A percentile compares a stretch with the other conserved stretches of the same genome.
Conservation (phyloP, 2,329 filamentous ascomycete genomes). For the Seiridium unicorne region DNA sequence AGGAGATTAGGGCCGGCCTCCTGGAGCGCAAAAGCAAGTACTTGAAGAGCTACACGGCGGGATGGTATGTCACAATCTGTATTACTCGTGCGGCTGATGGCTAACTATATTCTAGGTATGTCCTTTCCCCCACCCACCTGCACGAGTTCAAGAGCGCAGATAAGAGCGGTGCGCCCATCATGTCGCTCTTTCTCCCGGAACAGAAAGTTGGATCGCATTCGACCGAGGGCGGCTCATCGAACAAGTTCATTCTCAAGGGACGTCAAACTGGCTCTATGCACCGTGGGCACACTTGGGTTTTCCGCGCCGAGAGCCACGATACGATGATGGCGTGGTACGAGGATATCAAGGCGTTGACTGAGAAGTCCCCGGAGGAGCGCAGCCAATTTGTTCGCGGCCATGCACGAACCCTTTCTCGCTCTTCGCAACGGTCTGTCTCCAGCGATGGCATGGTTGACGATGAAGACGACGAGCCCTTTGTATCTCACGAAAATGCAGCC, state of each 20-base stretch:
- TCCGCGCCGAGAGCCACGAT: constrained; percentile 73
- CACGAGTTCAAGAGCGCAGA: constrained; percentile 99
- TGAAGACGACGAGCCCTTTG: constrained; percentile 65
- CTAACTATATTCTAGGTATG: constrained; percentile 64
- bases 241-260: constrained; percentile 98
- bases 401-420: constrained; percentile 72
- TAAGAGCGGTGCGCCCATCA: constrained; percentile 84
- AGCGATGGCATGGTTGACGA: constrained; percentile 79
- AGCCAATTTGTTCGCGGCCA: constrained; percentile 84
- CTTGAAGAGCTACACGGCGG: constrained; percentile 92
- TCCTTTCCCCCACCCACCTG: constrained; percentile 91
- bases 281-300: constrained; percentile 72
- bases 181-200: constrained; percentile 93
- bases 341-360: constrained; percentile 85
- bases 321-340: constrained; percentile 98
- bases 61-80: constrained; percentile 64
- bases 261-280: constrained; percentile 92
- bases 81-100: neutral
- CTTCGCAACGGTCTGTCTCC: constrained; percentile 60
- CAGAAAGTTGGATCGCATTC: constrained; percentile 96
- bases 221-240: constrained; percentile 75
- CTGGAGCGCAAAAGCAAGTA: constrained; percentile 99
- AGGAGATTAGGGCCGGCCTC: constrained; percentile 86
- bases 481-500: constrained; percentile 51
- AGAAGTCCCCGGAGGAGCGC: constrained; percentile 84